Evolutionary conservation across 768 basidiomycete genomes (phyloP).

Genomic region (Clitopilus passeckerianus): DNA sequence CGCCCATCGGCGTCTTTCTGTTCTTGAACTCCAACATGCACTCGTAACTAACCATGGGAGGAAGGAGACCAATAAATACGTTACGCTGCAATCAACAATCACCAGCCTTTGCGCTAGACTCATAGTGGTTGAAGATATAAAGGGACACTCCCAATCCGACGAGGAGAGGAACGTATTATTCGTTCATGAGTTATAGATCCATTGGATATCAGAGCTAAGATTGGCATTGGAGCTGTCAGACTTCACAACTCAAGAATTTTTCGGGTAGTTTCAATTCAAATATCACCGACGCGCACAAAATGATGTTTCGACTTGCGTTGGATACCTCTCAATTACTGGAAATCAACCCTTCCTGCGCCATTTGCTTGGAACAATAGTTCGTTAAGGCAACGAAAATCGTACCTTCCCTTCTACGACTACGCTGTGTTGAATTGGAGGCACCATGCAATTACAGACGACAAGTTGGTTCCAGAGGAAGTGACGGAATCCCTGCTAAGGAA

Average conservation of each 20-base stretch:
- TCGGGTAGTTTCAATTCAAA: neutral
- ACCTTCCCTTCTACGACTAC: neutral
- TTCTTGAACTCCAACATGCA: neutral
- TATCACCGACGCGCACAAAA: neutral
- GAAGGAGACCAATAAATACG: neutral
- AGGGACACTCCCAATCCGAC: neutral
- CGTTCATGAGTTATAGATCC: neutral
- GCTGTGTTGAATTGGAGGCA: neutral
- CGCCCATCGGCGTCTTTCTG: neutral
- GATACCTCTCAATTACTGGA: neutral
- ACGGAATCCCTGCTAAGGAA: neutral
- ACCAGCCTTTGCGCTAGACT: neutral
- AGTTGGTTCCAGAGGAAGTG: neutral
- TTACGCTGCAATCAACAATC: neutral
- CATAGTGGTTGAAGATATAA: neutral
- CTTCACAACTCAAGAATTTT: neutral
- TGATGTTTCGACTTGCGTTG: neutral
- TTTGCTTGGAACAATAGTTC: neutral
- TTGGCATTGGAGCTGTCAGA: neutral
- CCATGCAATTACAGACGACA: neutral
- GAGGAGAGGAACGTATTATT: neutral
- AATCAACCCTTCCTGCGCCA: neutral
- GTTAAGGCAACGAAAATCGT: neutral
- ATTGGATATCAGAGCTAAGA: neutral
- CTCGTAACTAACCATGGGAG: neutral